Base-by-base conservation (phyloP, 1,284 basidiomycete genomes). In the Ceratobasidium theobromae region DNA sequence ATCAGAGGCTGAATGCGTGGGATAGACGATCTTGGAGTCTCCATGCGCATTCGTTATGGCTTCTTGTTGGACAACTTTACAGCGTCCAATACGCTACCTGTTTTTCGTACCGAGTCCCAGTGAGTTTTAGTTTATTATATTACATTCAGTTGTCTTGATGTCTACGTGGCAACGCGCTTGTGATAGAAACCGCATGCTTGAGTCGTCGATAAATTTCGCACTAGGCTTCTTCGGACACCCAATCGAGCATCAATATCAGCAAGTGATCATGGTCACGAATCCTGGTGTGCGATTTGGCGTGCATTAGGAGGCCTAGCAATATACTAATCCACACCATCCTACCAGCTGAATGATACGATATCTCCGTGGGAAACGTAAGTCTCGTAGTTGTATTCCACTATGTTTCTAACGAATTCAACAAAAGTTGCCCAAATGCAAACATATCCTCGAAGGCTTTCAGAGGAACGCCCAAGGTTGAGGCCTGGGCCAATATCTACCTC, bases 101-200 rank as follows among this genome's bases (percentile, higher is more conserved):
- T 95, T 12, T 93, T 95, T 78, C 85, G 93, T 52, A 94, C 93
- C 0, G 91, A 91, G 75, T 92, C 90, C 3, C 89, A 93, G 84
- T 91, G 76, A 70, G 87, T 73, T 71, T 46, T 60, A 60, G 40
- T 69, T 71, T 54, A 16, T 73, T 8, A 28, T 32, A 18, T 14
- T 8, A 52, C 49, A 28, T 21, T 14, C 41, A 49, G 25, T 32
- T 6, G 14, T 4, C 3, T 30, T 4, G 16, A 38, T 8, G 9
- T 38, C 16, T 8, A 38, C 25, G 27, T 11, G 27, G 25, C 14
- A 5, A 49, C 46, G 3, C 27, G 18, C 2, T n/a, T 43, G 27
- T 25, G 9, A 28, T n/a, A 85, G 87, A 72, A 85, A 93, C 74
- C 87, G 91, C 32, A 93, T 93, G 91, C 81, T 90, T 30, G 80